Conservation (phyloP, 208 protist genomes). For the Acanthamoeba castellanii region DNA sequence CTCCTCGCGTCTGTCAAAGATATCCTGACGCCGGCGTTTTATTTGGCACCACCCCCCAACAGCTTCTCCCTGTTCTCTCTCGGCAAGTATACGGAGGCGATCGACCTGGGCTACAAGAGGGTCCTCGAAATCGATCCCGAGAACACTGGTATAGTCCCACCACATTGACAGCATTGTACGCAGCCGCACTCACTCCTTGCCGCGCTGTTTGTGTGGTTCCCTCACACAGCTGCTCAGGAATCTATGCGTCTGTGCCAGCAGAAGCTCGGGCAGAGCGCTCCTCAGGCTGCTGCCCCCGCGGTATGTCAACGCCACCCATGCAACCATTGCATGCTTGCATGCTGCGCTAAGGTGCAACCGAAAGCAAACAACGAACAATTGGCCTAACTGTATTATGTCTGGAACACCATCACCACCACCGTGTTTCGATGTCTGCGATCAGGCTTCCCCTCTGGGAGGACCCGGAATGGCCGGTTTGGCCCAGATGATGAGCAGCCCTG, state of each 20-base stretch:
- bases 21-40: background rate
- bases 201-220: background rate
- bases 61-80: slow-evolving; percentile 55
- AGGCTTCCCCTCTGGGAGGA: background rate
- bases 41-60: background rate
- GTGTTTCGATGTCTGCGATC: background rate
- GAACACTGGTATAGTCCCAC: background rate
- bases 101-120: slow-evolving; percentile 41
- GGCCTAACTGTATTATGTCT: no score
- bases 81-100: slow-evolving; percentile 51
- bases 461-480: background rate
- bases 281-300: background rate
- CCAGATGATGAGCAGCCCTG: slow-evolving; percentile 11
- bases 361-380: no score
- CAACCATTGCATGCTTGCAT: no score
- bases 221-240: background rate
- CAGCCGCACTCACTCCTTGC: background rate
- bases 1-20: background rate
- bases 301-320: background rate
- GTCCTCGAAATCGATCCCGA: slow-evolving; percentile 47
- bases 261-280: background rate
- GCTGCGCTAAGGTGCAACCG: no score
- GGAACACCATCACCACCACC: no score
- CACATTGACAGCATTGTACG: no score
- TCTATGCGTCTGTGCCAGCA: slow-evolving; percentile 34